Percentiles rank a stretch among this genome's conserved stretches.
Conservation (phyloP, 805 yeast genomes). For the Schwanniomyces pseudopolymorphus region DNA sequence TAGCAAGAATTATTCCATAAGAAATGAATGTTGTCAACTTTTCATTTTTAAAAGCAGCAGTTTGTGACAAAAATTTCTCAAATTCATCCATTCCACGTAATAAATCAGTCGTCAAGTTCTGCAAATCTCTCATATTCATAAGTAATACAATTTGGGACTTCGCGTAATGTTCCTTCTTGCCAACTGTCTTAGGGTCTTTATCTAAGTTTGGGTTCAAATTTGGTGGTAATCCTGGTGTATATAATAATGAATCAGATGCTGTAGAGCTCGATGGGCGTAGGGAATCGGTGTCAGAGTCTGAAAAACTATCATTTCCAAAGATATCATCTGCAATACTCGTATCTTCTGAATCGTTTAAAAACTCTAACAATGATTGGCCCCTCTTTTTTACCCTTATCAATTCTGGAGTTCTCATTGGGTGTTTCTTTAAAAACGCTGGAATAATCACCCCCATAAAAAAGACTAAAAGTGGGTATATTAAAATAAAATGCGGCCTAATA, state of each 20-base stretch:
- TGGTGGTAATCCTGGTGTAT: neutral
- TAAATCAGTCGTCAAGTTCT: slow-evolving; percentile 58
- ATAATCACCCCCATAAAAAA: slow-evolving; percentile 59
- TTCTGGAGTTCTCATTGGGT: slow-evolving; percentile 54
- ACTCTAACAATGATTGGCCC: slow-evolving; percentile 55
- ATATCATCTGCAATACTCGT: slow-evolving; percentile 33
- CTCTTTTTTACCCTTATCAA: slow-evolving; percentile 46
- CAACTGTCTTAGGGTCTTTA: neutral
- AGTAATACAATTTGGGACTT: slow-evolving; percentile 43
- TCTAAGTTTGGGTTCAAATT: neutral
- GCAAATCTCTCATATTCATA: slow-evolving; percentile 72
- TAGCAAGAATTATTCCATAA: slow-evolving; percentile 29
- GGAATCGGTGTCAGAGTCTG: slow-evolving; percentile 9
- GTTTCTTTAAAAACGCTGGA: slow-evolving; percentile 69
- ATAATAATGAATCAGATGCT: slow-evolving; percentile 3
- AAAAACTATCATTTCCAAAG: slow-evolving; percentile 19
- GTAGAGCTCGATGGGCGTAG: slow-evolving; percentile 4
- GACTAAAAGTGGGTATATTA: slow-evolving; percentile 60
- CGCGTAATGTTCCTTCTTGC: slow-evolving; percentile 17
- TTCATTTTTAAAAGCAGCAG: slow-evolving; percentile 73
- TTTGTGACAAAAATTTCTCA: slow-evolving; percentile 57
- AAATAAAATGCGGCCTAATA: slow-evolving; percentile 65
- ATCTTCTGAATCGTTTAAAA: slow-evolving; percentile 29
- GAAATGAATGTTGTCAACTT: slow-evolving; percentile 60
- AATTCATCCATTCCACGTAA: slow-evolving; percentile 49